Conservation (phyloP, 208 protist species). For the Leishmania arabica region DNA sequence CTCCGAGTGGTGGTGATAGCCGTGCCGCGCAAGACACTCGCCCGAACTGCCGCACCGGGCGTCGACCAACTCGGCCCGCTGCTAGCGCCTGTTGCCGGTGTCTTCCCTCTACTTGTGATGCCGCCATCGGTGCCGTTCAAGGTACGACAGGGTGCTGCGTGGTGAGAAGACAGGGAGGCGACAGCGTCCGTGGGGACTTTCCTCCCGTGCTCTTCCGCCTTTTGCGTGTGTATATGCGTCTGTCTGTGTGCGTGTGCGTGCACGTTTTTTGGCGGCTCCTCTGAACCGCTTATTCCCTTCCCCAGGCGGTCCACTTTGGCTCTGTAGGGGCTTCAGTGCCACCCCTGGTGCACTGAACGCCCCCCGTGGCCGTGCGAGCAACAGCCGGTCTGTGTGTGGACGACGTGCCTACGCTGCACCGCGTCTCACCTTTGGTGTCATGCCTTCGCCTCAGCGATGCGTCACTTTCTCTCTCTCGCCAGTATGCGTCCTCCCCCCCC, state of each 20-base stretch:
- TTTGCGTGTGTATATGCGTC: neutral
- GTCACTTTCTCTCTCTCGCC: neutral
- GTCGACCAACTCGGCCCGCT: constrained; percentile 23
- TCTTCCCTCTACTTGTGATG: constrained; percentile 31
- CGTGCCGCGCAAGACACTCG: constrained; percentile 21
- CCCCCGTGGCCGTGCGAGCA: neutral
- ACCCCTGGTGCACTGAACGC: neutral
- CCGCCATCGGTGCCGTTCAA: constrained; percentile 17
- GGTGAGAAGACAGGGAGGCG: neutral
- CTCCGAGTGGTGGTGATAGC: constrained; percentile 26
- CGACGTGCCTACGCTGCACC: neutral
- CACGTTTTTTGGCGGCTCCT: neutral
- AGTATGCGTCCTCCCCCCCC: neutral
- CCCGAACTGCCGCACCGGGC: constrained; percentile 7
- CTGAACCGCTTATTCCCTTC: neutral
- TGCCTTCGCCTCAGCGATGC: neutral
- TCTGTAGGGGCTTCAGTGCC: neutral
- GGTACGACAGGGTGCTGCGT: constrained; percentile 18
- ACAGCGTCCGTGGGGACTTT: too few species aligned
- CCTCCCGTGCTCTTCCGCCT: neutral
- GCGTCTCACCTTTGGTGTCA: neutral
- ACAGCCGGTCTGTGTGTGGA: too few species aligned
- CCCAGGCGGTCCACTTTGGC: neutral
- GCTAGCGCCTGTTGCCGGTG: constrained; percentile 15
- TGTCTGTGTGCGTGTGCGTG: too few species aligned